phyloP scores from a whole-genome alignment of 2,329 filamentous ascomycete species.

The Ophidiomyces ophidiicola region DNA sequence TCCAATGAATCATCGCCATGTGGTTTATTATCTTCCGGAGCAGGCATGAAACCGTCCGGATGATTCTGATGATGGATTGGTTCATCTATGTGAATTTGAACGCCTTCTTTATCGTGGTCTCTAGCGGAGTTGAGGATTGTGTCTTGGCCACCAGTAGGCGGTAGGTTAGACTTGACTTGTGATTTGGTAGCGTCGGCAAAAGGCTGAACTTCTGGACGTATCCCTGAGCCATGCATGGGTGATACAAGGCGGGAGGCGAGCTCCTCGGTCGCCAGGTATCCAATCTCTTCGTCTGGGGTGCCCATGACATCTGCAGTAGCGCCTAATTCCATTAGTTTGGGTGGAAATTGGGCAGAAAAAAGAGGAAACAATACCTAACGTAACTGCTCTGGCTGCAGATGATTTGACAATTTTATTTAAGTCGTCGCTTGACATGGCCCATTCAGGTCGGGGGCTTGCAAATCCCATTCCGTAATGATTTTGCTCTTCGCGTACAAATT shows the following conservation, averaged over 20 bases:
- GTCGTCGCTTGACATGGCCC: constrained; percentile 77
- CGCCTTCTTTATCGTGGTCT: constrained; percentile 32
- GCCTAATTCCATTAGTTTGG: constrained; percentile 38
- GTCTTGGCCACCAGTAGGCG: constrained; percentile 22
- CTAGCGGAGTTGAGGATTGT: constrained; percentile 13
- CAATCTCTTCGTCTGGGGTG: constrained; percentile 82
- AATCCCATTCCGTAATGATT: constrained; percentile 50
- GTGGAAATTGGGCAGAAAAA: not conserved
- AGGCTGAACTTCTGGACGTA: constrained; percentile 22
- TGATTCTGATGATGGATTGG: constrained; percentile 36
- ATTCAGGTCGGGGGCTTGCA: constrained; percentile 53
- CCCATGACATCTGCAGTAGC: constrained; percentile 51
- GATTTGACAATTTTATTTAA: constrained; percentile 79
- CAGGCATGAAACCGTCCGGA: constrained; percentile 41
- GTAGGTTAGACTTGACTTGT: constrained; percentile 39
- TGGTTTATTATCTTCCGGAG: constrained; percentile 41
- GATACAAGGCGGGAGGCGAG: constrained; percentile 65
- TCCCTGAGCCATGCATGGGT: constrained; percentile 38
- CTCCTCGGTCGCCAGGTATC: constrained; percentile 75
- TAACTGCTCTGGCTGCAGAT: constrained; percentile 43
- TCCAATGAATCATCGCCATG: constrained; percentile 33
- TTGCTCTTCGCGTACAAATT: constrained; percentile 59
- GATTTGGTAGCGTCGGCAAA: constrained; percentile 34
- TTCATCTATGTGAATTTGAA: constrained; percentile 62
- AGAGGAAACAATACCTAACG: constrained; percentile 37